phyloP scores from a whole-genome alignment of 2,329 filamentous ascomycete species.

The Microthyrium microscopicum region DNA sequence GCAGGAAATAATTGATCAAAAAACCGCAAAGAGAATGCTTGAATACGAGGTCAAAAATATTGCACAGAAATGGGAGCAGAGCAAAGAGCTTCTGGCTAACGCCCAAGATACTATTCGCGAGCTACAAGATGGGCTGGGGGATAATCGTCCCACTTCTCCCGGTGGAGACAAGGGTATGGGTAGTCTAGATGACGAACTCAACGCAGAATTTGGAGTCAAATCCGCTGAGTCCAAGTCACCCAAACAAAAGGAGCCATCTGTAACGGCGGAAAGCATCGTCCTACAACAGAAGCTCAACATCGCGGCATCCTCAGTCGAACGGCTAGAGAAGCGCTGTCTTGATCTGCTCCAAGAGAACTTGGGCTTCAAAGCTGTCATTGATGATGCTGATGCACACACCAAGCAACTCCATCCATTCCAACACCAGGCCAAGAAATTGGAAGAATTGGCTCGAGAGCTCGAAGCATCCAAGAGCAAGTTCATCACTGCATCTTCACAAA shows the following conservation, averaged over 20 bases:
- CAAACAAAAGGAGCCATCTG: slow-evolving; percentile 1
- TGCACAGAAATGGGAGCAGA: slow-evolving; percentile 29
- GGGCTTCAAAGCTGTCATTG: slow-evolving; percentile 6
- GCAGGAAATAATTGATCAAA: slow-evolving; percentile 34
- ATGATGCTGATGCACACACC: slow-evolving; percentile 2
- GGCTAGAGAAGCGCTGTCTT: slow-evolving; percentile 9
- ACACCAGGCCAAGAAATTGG: slow-evolving; percentile 5
- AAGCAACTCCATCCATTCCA: slow-evolving; percentile 7
- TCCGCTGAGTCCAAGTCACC: not conserved
- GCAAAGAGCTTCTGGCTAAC: slow-evolving; percentile 28
- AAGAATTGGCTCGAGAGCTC: slow-evolving; percentile 5
- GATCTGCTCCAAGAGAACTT: slow-evolving; percentile 9
- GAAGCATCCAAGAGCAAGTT: slow-evolving; percentile 9
- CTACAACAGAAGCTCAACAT: slow-evolving; percentile 6
- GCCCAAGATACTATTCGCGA: slow-evolving; percentile 31
- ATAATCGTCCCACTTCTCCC: slow-evolving; percentile 20
- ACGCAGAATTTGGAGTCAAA: slow-evolving; percentile 11
- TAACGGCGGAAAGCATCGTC: slow-evolving; percentile 5
- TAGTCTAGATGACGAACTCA: slow-evolving; percentile 25
- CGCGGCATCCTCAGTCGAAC: slow-evolving; percentile 2
- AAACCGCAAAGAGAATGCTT: slow-evolving; percentile 28
- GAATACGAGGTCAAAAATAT: slow-evolving; percentile 31
- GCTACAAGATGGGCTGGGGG: slow-evolving; percentile 27
- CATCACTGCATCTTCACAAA: slow-evolving; percentile 10
- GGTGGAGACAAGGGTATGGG: slow-evolving; percentile 10